Evolutionary conservation across 2,329 filamentous ascomycete genomes (phyloP).

Genomic region (Pseudonectria buxi): DNA sequence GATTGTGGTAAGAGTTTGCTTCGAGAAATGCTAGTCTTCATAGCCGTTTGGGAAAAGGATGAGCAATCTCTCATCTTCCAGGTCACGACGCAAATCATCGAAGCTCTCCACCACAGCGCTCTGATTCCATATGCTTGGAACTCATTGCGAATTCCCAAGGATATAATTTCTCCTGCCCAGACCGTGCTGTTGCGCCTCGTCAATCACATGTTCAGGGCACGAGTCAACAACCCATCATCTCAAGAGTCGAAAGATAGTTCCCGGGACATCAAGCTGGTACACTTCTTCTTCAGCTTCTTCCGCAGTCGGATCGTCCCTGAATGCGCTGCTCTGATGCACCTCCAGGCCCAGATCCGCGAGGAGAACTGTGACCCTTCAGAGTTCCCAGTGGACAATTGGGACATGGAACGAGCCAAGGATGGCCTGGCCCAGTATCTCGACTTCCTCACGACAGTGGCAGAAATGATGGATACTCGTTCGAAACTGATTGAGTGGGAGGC

Average conservation of each 20-base stretch:
- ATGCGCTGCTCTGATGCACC: constrained; percentile 86
- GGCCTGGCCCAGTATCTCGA: constrained; percentile 91
- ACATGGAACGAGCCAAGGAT: constrained; percentile 95
- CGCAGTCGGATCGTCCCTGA: constrained; percentile 88
- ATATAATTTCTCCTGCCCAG: constrained; percentile 92
- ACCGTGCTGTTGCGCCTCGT: constrained; percentile 87
- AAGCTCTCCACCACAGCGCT: constrained; percentile 82
- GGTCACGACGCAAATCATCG: constrained; percentile 92
- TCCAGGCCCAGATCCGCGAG: constrained; percentile 83
- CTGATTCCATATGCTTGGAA: constrained; percentile 90
- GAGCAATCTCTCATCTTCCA: constrained; percentile 94
- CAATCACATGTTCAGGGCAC: constrained; percentile 73
- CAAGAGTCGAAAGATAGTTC: constrained; percentile 47
- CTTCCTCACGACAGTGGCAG: constrained; percentile 83
- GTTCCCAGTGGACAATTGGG: constrained; percentile 92
- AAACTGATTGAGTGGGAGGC: constrained; percentile 90
- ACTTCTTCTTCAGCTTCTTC: constrained; percentile 90
- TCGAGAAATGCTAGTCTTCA: constrained; percentile 87
- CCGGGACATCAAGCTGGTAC: constrained; percentile 58
- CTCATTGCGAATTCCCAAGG: constrained; percentile 83
- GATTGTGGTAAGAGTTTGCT: constrained; percentile 87
- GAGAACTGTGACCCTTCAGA: constrained; percentile 71
- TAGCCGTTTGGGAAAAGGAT: constrained; percentile 92
- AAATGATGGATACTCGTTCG: constrained; percentile 74
- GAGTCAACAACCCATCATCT: constrained; percentile 35